Conservation (phyloP, 345 rosid genomes). For the Eucalyptus globulus region DNA sequence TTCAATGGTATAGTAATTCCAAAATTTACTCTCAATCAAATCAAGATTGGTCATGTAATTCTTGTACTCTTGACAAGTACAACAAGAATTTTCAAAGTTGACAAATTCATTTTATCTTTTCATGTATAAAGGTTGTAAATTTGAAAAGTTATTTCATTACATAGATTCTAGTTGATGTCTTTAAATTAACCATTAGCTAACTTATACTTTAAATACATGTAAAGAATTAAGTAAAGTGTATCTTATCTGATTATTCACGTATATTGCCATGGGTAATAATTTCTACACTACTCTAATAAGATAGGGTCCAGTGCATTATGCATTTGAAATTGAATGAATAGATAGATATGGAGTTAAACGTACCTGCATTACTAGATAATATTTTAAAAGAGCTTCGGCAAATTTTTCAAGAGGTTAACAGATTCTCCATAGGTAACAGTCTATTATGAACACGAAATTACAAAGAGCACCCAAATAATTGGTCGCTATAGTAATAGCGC, state of each 20-base stretch:
- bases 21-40: too few species aligned
- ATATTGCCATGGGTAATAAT: not conserved
- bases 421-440: not conserved
- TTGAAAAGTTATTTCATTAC: not conserved
- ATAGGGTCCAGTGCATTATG: not conserved
- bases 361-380: not conserved
- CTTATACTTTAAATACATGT: not conserved
- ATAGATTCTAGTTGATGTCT: not conserved
- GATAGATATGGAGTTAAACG: not conserved
- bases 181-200: not conserved
- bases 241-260: not conserved
- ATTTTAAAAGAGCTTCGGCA: not conserved
- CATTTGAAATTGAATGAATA: not conserved
- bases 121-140: not conserved
- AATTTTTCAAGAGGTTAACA: not conserved
- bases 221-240: not conserved
- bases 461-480: not conserved
- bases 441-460: not conserved
- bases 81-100: too few species aligned
- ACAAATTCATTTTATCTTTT: not conserved
- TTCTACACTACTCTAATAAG: not conserved
- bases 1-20: too few species aligned
- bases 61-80: rapidly evolving
- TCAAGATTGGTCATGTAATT: too few species aligned
- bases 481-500: not conserved